Percentiles rank a stretch among this genome's conserved stretches.
These are phyloP conservation scores for Phytophthora foliorum DNA, from an alignment of 352 stramenopile species.

Conservation along the genomic window DNA sequence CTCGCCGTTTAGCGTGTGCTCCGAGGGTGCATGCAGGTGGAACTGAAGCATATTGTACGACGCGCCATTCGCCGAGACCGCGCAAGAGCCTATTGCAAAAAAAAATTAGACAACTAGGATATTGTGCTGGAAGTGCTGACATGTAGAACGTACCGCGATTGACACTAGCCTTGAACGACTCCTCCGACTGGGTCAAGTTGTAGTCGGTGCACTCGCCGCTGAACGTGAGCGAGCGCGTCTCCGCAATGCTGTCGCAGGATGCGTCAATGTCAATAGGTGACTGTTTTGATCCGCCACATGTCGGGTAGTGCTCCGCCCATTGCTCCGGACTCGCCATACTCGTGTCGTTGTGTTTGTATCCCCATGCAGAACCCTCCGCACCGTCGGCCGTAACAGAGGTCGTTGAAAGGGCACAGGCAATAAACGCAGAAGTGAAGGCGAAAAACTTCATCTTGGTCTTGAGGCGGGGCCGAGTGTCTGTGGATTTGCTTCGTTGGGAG, in stretches of 20 bases:
- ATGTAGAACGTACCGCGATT: slow-evolving; percentile 21
- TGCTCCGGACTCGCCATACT: slow-evolving; percentile 24
- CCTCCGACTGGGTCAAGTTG: slow-evolving; percentile 27
- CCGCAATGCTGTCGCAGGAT: slow-evolving; percentile 5
- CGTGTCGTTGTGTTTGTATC: slow-evolving; percentile 32
- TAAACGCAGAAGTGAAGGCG: slow-evolving; percentile 11
- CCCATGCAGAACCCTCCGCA: slow-evolving; percentile 12
- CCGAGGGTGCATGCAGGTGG: slow-evolving; percentile 53
- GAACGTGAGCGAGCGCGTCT: slow-evolving; percentile 26
- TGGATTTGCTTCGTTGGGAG: slow-evolving; percentile 18
- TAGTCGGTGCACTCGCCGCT: slow-evolving; percentile 29
- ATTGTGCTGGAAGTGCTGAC: not conserved
- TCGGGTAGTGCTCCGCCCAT: slow-evolving; percentile 35
- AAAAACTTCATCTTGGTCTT: slow-evolving; percentile 28
- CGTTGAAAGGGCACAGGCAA: slow-evolving; percentile 15
- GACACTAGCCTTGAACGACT: slow-evolving; percentile 34
- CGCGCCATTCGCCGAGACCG: slow-evolving; percentile 18
- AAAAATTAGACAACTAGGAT: slow-evolving; percentile 13
- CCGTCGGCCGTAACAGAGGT: slow-evolving; percentile 16
- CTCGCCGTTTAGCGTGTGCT: slow-evolving; percentile 56
- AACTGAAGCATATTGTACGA: slow-evolving; percentile 48
- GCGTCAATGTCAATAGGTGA: slow-evolving; percentile 40
- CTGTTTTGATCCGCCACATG: slow-evolving; percentile 32
- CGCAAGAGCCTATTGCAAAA: slow-evolving; percentile 26
- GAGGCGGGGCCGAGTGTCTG: not conserved